A percentile compares a stretch with the other conserved stretches of the same genome.
These are phyloP conservation scores for Cyathus striatus DNA, from an alignment of 768 basidiomycete species.

Conservation along the genomic window DNA sequence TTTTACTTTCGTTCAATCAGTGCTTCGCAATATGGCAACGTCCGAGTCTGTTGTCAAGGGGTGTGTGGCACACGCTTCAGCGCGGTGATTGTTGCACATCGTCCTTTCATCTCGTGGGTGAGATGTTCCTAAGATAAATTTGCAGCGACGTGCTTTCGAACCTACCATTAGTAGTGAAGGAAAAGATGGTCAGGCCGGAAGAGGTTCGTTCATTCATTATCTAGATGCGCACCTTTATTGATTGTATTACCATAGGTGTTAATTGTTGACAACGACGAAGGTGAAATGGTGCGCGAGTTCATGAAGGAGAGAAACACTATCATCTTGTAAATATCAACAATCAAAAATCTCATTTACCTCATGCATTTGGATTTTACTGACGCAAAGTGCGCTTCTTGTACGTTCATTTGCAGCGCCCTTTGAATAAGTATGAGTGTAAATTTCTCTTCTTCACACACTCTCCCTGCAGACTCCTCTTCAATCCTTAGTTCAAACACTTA, in stretches of 20 bases:
- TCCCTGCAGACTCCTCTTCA: too few relatives aligned
- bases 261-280: constrained; percentile 98
- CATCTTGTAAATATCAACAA: constrained; percentile 98
- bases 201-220: constrained; percentile 54
- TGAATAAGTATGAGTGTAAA: too few relatives aligned
- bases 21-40: too few relatives aligned
- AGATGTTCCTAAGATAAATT: constrained; percentile 82
- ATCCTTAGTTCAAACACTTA: too few relatives aligned
- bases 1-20: too few relatives aligned
- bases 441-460: too few relatives aligned
- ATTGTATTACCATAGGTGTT: constrained; percentile 57
- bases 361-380: constrained; percentile 95
- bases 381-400: too few relatives aligned
- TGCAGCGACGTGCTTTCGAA: constrained; percentile 95
- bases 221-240: not conserved
- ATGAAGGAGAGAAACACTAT: constrained; percentile 99
- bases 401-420: too few relatives aligned
- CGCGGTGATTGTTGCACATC: too few relatives aligned
- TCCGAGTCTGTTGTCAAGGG: too few relatives aligned
- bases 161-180: constrained; percentile 91
- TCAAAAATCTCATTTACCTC: constrained; percentile 94
- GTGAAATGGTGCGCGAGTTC: constrained; percentile 98
- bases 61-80: too few relatives aligned
- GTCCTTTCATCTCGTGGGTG: too few relatives aligned
- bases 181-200: constrained; percentile 99